Evolutionary conservation across 192 early-diverging fungal species (phyloP), one percentile per base, ranked within the genome.

Genomic region (Rhizoclosmatium globosum): DNA sequence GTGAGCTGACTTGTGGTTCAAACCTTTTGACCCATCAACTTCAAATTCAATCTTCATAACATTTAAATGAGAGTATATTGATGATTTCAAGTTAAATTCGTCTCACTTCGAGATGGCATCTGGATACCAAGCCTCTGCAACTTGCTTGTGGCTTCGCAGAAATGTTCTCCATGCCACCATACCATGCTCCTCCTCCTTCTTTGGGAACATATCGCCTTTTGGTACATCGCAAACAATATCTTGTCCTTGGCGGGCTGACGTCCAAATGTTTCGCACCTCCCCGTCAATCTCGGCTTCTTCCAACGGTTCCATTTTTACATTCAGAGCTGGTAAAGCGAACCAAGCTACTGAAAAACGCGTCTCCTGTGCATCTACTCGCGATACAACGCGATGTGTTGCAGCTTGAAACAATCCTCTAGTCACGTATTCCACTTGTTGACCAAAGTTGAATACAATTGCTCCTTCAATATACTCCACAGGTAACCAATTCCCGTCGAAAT

Each of bases 401-500:
- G 67, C 67, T 41, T 68, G 67, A 7, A 21, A 19, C 4, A 68
- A 7, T 7, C 67, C 67, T 43, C 41, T 13, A 46, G 67, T 68
- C 15, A 47, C 38, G 46, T 68, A 9, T 41, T 68, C 67, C 6
- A 68, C 21, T 47, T 68, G 67, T 46, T 68, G 67, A 17, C 67
- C 67, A 68, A 68, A 68, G 67, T 68, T 68, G 41, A 68, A 11
- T 21, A 68, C 4, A 41, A 68, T 68, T 0, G 67, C 45, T 6
- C 21, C 21, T 6, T 4, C 9, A 21, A 68, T 42, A 41, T 43
- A 47, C 4, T 4, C 9, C 9, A 68, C 67, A 13, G 67, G 43
- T 39, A 68, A 9, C 67, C 67, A 68, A 41, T 47, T 68, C 43
- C 67, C 67, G 0, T 68, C 46, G 21, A 68, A 68, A 46, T 68